Evolutionary conservation across 2,329 filamentous ascomycete genomes (phyloP).

Genomic region (Colletotrichum orchidophilum): DNA sequence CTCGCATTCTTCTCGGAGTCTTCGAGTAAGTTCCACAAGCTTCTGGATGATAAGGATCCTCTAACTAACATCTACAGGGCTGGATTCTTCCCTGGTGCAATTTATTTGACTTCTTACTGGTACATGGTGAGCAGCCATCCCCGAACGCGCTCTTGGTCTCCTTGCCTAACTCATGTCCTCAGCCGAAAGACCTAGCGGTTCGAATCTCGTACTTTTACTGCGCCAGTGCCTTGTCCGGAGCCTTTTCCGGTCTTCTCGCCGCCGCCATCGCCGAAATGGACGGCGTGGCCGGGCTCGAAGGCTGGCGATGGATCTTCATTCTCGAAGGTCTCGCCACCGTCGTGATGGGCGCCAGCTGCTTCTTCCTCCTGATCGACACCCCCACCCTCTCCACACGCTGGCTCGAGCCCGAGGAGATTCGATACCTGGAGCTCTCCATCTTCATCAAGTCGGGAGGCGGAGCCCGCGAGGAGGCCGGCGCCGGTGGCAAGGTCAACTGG

Average conservation of each 20-base stretch:
- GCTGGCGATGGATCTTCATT: constrained; percentile 51
- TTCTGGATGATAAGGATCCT: not conserved
- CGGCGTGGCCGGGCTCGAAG: constrained; percentile 47
- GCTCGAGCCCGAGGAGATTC: constrained; percentile 36
- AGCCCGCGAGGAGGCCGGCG: constrained; percentile 35
- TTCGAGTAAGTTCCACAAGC: constrained; percentile 49
- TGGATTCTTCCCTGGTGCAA: constrained; percentile 64
- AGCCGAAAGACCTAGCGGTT: constrained; percentile 40
- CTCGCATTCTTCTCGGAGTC: constrained; percentile 59
- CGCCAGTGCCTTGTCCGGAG: constrained; percentile 74
- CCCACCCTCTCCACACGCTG: constrained; percentile 38
- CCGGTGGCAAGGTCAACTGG: constrained; percentile 39
- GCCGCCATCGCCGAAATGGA: constrained; percentile 64
- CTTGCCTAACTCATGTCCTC: constrained; percentile 44
- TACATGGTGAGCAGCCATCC: not conserved
- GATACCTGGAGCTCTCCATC: constrained; percentile 42
- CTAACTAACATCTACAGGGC: constrained; percentile 39
- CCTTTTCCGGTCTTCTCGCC: constrained; percentile 68
- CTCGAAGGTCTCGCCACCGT: constrained; percentile 39
- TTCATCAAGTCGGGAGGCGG: constrained; percentile 42
- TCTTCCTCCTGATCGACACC: constrained; percentile 38
- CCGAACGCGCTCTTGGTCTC: not conserved
- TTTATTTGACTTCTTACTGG: constrained; percentile 50
- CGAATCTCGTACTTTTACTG: constrained; percentile 75
- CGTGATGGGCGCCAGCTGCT: constrained; percentile 39